Percentiles rank a stretch among this genome's conserved stretches.
phyloP scores from a whole-genome alignment of 1,284 basidiomycete species.

The Boletus sp. region DNA sequence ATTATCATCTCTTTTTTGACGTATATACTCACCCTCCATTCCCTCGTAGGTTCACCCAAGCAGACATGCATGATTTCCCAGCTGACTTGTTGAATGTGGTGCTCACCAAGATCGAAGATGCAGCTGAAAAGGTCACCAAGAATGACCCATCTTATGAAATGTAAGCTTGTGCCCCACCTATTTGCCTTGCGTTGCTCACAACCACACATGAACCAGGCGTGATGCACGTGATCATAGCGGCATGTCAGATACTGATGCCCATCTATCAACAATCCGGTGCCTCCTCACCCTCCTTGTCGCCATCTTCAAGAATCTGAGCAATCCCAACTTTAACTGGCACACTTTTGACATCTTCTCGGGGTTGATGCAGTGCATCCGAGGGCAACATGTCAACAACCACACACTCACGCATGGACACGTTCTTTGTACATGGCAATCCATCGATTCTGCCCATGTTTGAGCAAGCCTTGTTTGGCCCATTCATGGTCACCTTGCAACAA shows the following conservation, averaged over 20 bases:
- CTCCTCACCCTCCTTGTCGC: conserved; percentile 82
- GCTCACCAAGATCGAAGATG: conserved; percentile 79
- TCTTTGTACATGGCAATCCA: conserved; percentile 73
- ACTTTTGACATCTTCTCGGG: conserved; percentile 96
- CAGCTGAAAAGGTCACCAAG: conserved; percentile 94
- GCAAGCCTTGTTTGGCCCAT: conserved; percentile 79
- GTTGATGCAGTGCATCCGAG: conserved; percentile 66
- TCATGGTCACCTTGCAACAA: conserved; percentile 85
- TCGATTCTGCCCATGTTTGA: conserved; percentile 78
- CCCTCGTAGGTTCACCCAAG: conserved; percentile 70
- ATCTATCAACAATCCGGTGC: conserved; percentile 67
- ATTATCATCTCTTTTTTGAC: conserved; percentile 25
- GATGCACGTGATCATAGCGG: conserved; percentile 93
- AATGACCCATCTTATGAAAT: conserved; percentile 98
- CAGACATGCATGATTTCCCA: conserved; percentile 84
- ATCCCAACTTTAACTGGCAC: conserved; percentile 97
- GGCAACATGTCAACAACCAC: background rate
- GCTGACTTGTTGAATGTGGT: conserved; percentile 75
- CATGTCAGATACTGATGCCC: conserved; percentile 74
- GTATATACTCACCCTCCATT: background rate
- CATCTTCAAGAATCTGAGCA: conserved; percentile 95
- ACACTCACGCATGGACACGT: conserved; percentile 47
- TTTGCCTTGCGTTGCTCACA: conserved; percentile 8
- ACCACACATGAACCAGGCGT: conserved; percentile 52
- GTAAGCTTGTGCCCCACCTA: conserved; percentile 44